These are phyloP conservation scores for Ganoderma meredithae DNA, from an alignment of 1,284 basidiomycete species.

Conservation along the genomic window DNA sequence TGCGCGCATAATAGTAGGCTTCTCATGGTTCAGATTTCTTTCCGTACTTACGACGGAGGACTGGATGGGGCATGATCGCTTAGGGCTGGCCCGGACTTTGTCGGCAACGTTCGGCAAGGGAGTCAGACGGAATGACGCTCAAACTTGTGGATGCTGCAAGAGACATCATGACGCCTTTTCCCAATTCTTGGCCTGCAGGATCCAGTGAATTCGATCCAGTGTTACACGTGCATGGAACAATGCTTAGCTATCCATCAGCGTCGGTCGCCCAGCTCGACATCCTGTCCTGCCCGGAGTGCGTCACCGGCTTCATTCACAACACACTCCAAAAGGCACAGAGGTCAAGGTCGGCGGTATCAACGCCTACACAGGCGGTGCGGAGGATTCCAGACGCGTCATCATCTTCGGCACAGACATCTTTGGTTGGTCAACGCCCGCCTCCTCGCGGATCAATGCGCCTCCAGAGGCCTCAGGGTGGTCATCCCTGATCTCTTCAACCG, in stretches of 20 bases:
- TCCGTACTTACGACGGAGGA: not conserved
- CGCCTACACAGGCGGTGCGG: slow-evolving; percentile 33
- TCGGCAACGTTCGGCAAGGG: not conserved
- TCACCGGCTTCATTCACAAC: slow-evolving; percentile 29
- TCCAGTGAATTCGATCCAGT: not conserved
- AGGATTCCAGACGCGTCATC: slow-evolving; percentile 31
- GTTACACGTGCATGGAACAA: not conserved
- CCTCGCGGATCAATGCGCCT: slow-evolving; percentile 38
- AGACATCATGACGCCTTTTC: not conserved
- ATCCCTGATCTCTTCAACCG: slow-evolving; percentile 36
- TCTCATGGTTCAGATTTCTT: not conserved
- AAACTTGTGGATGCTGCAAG: not conserved
- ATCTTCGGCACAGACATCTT: slow-evolving; percentile 36
- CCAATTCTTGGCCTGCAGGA: not conserved
- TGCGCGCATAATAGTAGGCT: not conserved
- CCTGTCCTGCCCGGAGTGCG: slow-evolving; percentile 10
- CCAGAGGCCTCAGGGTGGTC: slow-evolving; percentile 33
- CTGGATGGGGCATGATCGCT: not conserved
- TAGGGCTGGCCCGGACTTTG: not conserved
- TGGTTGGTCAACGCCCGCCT: slow-evolving; percentile 36
- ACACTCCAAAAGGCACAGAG: slow-evolving; percentile 34
- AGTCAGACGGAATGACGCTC: not conserved
- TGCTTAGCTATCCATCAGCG: not conserved
- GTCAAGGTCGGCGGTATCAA: slow-evolving; percentile 32
- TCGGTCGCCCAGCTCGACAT: not conserved